A percentile compares a stretch with the other conserved stretches of the same genome.
Conservation (phyloP, 257 asterid species). For the Ajuga chamaepitys region DNA sequence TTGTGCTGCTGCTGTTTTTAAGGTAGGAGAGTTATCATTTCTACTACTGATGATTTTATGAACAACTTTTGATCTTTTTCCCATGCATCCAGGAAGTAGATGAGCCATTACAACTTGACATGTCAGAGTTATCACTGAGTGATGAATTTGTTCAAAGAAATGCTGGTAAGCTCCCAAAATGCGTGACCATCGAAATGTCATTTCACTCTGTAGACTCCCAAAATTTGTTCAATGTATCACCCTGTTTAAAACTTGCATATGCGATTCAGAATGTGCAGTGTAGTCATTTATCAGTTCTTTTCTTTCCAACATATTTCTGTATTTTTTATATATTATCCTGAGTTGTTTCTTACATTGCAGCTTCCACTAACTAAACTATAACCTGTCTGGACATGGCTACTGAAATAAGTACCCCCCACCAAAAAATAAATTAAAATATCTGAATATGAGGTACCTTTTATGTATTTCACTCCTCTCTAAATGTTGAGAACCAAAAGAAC, state of each 20-base stretch:
- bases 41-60: neutral
- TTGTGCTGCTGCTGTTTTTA: slow-evolving; percentile 89
- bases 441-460: neutral
- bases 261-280: neutral
- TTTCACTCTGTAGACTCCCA: neutral
- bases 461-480: neutral
- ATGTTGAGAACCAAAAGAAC: neutral
- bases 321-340: neutral
- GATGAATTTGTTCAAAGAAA: slow-evolving; percentile 59
- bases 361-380: neutral
- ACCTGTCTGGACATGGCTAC: neutral
- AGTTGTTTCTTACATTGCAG: neutral
- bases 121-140: slow-evolving; percentile 72
- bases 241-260: neutral
- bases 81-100: slow-evolving; percentile 72
- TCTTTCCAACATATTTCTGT: neutral
- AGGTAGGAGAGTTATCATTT: slow-evolving; percentile 38
- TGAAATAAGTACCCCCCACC: no score
- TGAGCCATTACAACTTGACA: slow-evolving; percentile 82
- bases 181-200: neutral
- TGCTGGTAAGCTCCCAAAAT: slow-evolving; percentile 45
- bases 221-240: neutral
- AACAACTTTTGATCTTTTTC: neutral
- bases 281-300: neutral
- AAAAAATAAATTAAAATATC: no score